Base-by-base conservation (phyloP, 2,329 filamentous ascomycete species). In the Ophiocordyceps camponoti-saundersi region DNA sequence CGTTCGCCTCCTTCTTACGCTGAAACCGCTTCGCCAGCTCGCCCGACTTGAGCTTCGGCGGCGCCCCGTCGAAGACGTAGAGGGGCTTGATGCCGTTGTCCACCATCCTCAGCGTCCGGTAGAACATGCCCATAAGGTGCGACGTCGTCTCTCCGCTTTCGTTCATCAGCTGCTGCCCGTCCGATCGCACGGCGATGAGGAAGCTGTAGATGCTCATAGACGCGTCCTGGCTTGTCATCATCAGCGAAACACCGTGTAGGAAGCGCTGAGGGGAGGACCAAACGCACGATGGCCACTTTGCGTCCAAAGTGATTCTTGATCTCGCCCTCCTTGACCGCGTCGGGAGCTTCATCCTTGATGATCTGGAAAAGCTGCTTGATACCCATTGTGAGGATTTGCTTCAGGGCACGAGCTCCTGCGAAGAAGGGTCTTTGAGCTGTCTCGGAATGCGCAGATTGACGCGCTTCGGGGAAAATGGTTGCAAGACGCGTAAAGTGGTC, bases 151-250 rank as follows among this genome's bases (percentile, higher is more conserved):
- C 88, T 58, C 92, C 92, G 46, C 81, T 82, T 59, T 98, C 92
- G 65, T 82, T 93, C 75, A 82, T 96, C 57, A 98, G 81, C 66
- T 95, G 88, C 64, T 98, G 87, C 56, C 92, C 92, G 57, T 95
- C 88, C 57, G 89, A 95, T 56, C 92, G 88, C 47, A 98, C 92
- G 45, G 92, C 92, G 61, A 98, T 92, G 50, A 98, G 78, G 71
- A 98, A 98, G 65, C 86, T 94, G 74, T 98, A 98, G 59, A 98
- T 89, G 67, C 86, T 94, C 92, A 98, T 98, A 44, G 92, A 98
- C 43, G 64, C 64, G 58, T 66, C 64, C 64, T 66, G 41, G 29
- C 15, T 2, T 12, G n/a, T n/a, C 11, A 20, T 20, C 3, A 16
- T 44, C 12, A 44, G 15, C 42, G 2, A 22, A 7, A 7, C 16